A percentile compares a stretch with the other conserved stretches of the same genome.
Conservation (phyloP, 495 filamentous ascomycete genomes). For the Terfezia boudieri region DNA sequence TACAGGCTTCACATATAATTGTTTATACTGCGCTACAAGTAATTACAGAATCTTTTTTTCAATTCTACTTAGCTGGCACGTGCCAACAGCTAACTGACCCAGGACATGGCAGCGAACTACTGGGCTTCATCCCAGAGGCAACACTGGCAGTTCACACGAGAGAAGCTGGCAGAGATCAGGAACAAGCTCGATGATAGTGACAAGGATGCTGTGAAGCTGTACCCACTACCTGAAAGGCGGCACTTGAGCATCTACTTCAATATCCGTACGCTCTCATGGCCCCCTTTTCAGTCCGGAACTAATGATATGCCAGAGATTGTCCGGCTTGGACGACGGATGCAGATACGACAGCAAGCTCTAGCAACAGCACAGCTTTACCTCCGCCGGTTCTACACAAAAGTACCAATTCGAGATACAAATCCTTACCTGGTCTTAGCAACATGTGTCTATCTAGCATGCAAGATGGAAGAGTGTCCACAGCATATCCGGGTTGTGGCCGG, state of each 20-base stretch:
- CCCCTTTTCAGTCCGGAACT: neutral
- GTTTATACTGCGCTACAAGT: no score
- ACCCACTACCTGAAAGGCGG: slow-evolving; percentile 57
- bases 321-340: slow-evolving; percentile 55
- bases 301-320: slow-evolving; percentile 37
- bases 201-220: slow-evolving; percentile 45
- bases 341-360: slow-evolving; percentile 68
- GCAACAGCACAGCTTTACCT: slow-evolving; percentile 90
- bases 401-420: slow-evolving; percentile 80
- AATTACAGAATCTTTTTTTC: no score
- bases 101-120: slow-evolving; percentile 76
- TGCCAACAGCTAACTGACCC: no score
- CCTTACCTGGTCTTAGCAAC: slow-evolving; percentile 81
- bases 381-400: slow-evolving; percentile 77
- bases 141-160: slow-evolving; percentile 74
- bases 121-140: slow-evolving; percentile 84
- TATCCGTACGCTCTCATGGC: slow-evolving; percentile 36
- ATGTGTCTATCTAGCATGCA: slow-evolving; percentile 84
- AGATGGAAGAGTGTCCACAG: slow-evolving; percentile 95
- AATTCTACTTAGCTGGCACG: no score
- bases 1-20: no score
- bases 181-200: slow-evolving; percentile 51
- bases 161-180: slow-evolving; percentile 50
- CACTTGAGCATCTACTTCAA: slow-evolving; percentile 84
- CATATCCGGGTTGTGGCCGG: slow-evolving; percentile 74